These are phyloP conservation scores for Rubroboletus pulcherrimus DNA, from an alignment of 768 basidiomycete genomes.

Conservation along the genomic window DNA sequence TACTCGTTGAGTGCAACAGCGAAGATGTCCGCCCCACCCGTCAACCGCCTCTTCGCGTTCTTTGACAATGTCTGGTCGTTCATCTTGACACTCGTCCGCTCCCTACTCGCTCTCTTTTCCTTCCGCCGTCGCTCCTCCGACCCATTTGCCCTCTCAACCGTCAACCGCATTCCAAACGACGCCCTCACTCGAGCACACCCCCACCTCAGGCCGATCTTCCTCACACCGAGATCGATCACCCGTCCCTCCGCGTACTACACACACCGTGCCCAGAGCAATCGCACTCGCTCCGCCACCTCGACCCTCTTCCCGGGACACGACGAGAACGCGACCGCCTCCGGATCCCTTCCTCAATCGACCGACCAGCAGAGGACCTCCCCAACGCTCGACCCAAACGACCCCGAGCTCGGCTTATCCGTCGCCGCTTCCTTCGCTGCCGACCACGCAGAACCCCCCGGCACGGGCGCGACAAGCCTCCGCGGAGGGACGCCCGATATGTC, in stretches of 20 bases:
- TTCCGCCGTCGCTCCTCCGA: slow-evolving; percentile 9
- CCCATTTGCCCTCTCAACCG: slow-evolving; percentile 7
- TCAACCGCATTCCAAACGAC: background rate
- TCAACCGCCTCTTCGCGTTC: slow-evolving; percentile 12
- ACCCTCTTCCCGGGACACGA: slow-evolving; percentile 5
- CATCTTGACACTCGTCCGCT: slow-evolving; percentile 28
- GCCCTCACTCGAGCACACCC: slow-evolving; percentile 12
- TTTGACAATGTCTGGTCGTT: slow-evolving; percentile 22
- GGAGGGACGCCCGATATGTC: slow-evolving; percentile 13
- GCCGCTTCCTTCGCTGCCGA: background rate
- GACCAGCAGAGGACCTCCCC: slow-evolving; percentile 16
- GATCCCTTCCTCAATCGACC: background rate
- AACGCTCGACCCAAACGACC: slow-evolving; percentile 11
- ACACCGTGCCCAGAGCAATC: slow-evolving; percentile 1
- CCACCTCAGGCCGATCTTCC: slow-evolving; percentile 20
- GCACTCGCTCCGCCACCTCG: slow-evolving; percentile 12
- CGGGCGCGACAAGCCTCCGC: background rate
- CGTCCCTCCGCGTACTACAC: background rate
- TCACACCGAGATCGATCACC: slow-evolving; percentile 13
- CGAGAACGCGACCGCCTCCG: background rate
- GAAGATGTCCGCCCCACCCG: slow-evolving; percentile 12
- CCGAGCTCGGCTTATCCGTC: slow-evolving; percentile 17
- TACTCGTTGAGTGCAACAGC: background rate
- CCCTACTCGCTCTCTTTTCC: slow-evolving; percentile 21
- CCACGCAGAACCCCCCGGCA: background rate